A percentile compares a stretch with the other conserved stretches of the same genome.
phyloP scores from a whole-genome alignment of 495 filamentous ascomycete genomes.

The Pyrenula massariospora region DNA sequence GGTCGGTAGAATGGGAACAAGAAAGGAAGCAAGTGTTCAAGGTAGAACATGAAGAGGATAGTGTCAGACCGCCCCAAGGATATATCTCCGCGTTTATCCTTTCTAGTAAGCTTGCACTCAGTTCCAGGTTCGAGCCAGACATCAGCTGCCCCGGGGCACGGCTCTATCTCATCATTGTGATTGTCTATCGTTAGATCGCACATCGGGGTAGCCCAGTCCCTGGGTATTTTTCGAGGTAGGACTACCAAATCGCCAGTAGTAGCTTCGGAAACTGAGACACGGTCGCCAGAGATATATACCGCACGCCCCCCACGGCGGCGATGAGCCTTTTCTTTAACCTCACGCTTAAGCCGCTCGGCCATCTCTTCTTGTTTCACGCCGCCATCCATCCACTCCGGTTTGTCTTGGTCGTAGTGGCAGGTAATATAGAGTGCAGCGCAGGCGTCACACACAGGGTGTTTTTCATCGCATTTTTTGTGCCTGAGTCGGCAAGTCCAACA shows the following conservation, averaged over 20 bases:
- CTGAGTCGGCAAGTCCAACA: slow-evolving; percentile 48
- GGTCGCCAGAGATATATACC: slow-evolving; percentile 1
- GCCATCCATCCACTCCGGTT: slow-evolving; percentile 48
- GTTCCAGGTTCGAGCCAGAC: slow-evolving; percentile 4
- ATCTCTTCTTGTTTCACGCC: slow-evolving; percentile 33
- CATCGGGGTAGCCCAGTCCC: slow-evolving; percentile 11
- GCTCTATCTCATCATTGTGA: slow-evolving; percentile 6
- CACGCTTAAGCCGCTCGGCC: slow-evolving; percentile 33
- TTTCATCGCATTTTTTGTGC: slow-evolving; percentile 44
- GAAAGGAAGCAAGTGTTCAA: slow-evolving; percentile 40
- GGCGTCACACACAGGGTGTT: slow-evolving; percentile 28
- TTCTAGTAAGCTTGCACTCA: slow-evolving; percentile 4
- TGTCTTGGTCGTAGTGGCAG: slow-evolving; percentile 32
- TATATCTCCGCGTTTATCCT: neutral
- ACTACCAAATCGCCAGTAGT: slow-evolving; percentile 3
- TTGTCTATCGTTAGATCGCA: slow-evolving; percentile 3
- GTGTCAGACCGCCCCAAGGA: slow-evolving; percentile 4
- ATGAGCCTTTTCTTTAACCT: slow-evolving; percentile 35
- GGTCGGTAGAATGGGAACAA: slow-evolving; percentile 44
- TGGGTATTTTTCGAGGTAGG: neutral
- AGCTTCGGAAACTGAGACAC: neutral
- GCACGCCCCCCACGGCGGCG: slow-evolving; percentile 20
- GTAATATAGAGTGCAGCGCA: slow-evolving; percentile 34
- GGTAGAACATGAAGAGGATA: slow-evolving; percentile 30
- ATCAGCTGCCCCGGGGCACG: slow-evolving; percentile 4